Percentiles rank a stretch among this genome's conserved stretches.
phyloP scores from a whole-genome alignment of 2,329 filamentous ascomycete genomes.

The Celoporthe dispersa region DNA sequence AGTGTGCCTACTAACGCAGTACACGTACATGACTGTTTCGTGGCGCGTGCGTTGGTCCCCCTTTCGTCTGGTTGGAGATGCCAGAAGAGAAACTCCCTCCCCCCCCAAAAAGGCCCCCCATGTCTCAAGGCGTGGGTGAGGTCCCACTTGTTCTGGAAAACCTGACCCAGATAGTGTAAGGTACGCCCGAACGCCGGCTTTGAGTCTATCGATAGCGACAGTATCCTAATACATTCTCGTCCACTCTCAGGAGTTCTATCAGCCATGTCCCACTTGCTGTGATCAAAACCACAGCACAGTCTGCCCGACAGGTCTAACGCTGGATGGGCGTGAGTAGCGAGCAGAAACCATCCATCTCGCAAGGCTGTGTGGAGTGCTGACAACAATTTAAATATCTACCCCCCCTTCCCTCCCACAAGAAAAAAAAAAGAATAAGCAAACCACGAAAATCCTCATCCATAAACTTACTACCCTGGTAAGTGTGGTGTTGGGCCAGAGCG shows the following conservation, averaged over 20 bases:
- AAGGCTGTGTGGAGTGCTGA: neutral
- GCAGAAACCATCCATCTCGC: too few species aligned
- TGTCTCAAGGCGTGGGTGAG: neutral
- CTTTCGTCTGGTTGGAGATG: neutral
- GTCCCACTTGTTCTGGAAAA: constrained; percentile 9
- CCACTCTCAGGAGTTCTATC: neutral
- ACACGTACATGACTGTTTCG: neutral
- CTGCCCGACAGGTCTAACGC: neutral
- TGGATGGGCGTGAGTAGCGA: neutral
- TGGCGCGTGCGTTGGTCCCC: neutral
- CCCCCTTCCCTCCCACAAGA: too few species aligned
- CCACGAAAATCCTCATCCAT: neutral
- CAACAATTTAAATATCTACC: neutral
- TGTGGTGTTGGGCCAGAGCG: neutral
- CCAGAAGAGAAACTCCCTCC: neutral
- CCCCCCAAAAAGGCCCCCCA: neutral
- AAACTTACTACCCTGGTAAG: neutral
- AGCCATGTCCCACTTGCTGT: neutral
- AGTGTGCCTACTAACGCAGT: neutral
- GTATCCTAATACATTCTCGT: neutral
- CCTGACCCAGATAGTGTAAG: neutral
- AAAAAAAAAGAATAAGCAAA: too few species aligned
- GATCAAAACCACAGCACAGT: neutral
- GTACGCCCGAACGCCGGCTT: neutral
- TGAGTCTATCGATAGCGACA: neutral